Percentiles rank a stretch among this genome's conserved stretches.
These are phyloP conservation scores for Coemansia reversa DNA, from an alignment of 192 early-diverging fungal species.

Conservation along the genomic window DNA sequence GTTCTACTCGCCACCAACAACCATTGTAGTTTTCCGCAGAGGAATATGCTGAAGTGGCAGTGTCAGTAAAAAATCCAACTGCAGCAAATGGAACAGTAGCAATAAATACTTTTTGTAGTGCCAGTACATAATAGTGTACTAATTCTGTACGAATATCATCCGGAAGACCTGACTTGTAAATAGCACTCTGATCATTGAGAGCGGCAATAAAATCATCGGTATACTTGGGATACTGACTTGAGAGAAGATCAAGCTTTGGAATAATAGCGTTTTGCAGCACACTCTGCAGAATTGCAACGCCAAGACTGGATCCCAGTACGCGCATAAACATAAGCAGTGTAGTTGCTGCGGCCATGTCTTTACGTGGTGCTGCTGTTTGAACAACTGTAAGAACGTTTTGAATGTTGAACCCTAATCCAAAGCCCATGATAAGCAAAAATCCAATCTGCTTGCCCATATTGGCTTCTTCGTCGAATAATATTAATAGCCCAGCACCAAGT, in stretches of 20 bases:
- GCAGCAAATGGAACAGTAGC: conserved; percentile 57
- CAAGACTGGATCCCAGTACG: conserved; percentile 59
- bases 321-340: conserved; percentile 65
- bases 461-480: conserved; percentile 54
- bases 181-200: conserved; percentile 35
- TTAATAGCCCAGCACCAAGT: conserved; percentile 58
- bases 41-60: conserved; percentile 48
- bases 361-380: conserved; percentile 59
- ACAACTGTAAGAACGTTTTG: conserved; percentile 65
- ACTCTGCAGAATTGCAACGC: conserved; percentile 58
- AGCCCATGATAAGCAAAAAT: conserved; percentile 54
- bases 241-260: conserved; percentile 20
- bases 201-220: conserved; percentile 8
- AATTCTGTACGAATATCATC: conserved; percentile 24
- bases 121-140: conserved; percentile 55
- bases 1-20: too few species aligned
- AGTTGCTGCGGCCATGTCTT: conserved; percentile 64
- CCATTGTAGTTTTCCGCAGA: background rate
- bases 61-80: conserved; percentile 49
- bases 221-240: conserved; percentile 24
- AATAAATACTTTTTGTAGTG: conserved; percentile 58
- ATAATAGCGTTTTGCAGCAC: conserved; percentile 52
- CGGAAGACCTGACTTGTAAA: conserved; percentile 43
- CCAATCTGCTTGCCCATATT: conserved; percentile 56
- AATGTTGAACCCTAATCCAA: conserved; percentile 59